A percentile compares a stretch with the other conserved stretches of the same genome.
phyloP scores from a whole-genome alignment of 176 grass and related monocot species.

The Raddia guianensis region DNA sequence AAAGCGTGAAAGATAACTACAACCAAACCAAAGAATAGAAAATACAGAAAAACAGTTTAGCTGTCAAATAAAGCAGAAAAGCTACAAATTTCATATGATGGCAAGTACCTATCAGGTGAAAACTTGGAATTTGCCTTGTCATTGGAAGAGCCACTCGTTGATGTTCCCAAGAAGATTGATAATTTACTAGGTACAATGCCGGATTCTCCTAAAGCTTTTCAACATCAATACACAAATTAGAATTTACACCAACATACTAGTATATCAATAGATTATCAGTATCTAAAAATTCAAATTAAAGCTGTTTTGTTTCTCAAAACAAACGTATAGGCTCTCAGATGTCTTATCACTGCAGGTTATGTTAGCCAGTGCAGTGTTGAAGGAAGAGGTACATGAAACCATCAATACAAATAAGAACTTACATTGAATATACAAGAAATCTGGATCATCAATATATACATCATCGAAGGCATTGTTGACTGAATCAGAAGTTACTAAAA shows the following conservation, averaged over 20 bases:
- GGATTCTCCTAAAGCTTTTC: conserved; percentile 91
- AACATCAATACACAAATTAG: conserved; percentile 40
- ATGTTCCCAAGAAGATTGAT: conserved; percentile 45
- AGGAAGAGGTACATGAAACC: neutral
- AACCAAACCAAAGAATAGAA: conserved; percentile 14
- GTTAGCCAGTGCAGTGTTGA: neutral
- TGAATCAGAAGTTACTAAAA: conserved; percentile 47
- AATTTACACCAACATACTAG: neutral
- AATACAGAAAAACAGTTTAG: conserved; percentile 10
- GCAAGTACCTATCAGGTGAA: conserved; percentile 74
- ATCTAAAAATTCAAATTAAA: conserved; percentile 22
- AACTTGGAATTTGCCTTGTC: conserved; percentile 51
- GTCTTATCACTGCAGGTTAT: neutral
- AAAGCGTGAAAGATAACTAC: conserved; percentile 76
- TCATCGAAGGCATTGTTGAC: conserved; percentile 73
- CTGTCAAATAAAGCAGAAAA: conserved; percentile 29
- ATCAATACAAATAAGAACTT: conserved; percentile 50
- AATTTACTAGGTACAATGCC: conserved; percentile 77
- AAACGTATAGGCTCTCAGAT: conserved; percentile 4
- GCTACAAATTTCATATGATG: conserved; percentile 26
- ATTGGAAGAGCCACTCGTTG: conserved; percentile 21
- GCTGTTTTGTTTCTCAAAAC: conserved; percentile 8
- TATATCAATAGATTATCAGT: conserved; percentile 14
- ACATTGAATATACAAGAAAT: conserved; percentile 98
- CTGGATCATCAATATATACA: conserved; percentile 66